Evolutionary conservation across 2,329 filamentous ascomycete species (phyloP), one percentile per base, ranked within the genome.

Genomic region (Aurifilum marmelostoma): DNA sequence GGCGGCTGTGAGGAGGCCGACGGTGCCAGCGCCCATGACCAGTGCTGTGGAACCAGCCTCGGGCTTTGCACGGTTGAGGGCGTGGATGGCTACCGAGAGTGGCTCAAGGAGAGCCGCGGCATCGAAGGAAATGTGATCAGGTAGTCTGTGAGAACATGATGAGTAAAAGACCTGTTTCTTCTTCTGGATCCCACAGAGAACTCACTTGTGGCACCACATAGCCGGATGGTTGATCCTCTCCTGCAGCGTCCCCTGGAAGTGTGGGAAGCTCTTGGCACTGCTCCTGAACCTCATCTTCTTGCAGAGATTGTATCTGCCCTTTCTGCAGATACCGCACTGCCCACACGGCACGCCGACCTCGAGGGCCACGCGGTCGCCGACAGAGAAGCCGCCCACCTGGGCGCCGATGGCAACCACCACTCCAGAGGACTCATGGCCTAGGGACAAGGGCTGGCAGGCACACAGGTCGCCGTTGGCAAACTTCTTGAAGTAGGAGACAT

Each of bases 381-480:
- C 73, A 63, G 76, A 80, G 76, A 88, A 87, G 70, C 84, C 84
- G 47, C 75, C 78, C 61, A 87, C 84, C 68, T 84, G 80, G 9
- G 85, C 80, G 0, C 87, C 87, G 67, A 89, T 80, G 64, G 82
- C 83, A 43, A 86, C 84, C 60, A 89, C 84, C n/a, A 84, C 82
- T 5, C 87, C 87, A 0, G 86, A 87, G 66, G 86, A 88, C 77
- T 89, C 87, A 73, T 89, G 86, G n/a, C 87, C 87, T 3, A 91
- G 83, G 6, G 88, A 89, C 41, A 92, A 80, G 37, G 90, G 89
- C 71, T 86, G 84, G 72, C 87, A 89, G 61, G 88, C 88, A 73
- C 89, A 89, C 64, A 92, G 84, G 77, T 91, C 89, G 60, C 89
- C 89, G 75, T 92, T 92, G 78, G 88, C 88, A 75, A 91, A 91